These are phyloP conservation scores for Leccinum broughii DNA, from an alignment of 768 basidiomycete species.

Conservation along the genomic window DNA sequence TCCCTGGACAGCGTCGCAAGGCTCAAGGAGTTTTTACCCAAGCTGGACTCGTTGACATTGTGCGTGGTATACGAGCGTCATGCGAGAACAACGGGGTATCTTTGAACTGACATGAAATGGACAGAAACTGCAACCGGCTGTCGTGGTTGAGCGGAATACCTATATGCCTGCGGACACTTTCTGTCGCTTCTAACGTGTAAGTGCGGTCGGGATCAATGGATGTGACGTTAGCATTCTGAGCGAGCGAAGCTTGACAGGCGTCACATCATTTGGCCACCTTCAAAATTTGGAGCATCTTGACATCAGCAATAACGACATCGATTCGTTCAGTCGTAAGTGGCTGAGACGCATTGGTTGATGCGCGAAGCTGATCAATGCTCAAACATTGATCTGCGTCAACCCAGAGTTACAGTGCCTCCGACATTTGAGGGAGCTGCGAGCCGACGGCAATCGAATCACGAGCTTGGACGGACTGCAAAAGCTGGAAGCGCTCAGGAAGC, in stretches of 20 bases:
- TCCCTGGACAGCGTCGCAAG: slow-evolving; percentile 64
- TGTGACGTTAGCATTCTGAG: slow-evolving; percentile 18
- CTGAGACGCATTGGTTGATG: background rate
- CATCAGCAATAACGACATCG: slow-evolving; percentile 86
- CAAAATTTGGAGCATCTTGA: slow-evolving; percentile 85
- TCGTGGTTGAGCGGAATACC: slow-evolving; percentile 83
- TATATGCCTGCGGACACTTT: slow-evolving; percentile 68
- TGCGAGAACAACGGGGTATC: slow-evolving; percentile 1
- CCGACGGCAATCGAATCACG: slow-evolving; percentile 82
- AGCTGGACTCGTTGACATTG: slow-evolving; percentile 73
- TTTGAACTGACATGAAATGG: slow-evolving; percentile 18
- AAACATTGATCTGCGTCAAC: slow-evolving; percentile 14
- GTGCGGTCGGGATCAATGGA: slow-evolving; percentile 12
- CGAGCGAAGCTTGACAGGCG: slow-evolving; percentile 65
- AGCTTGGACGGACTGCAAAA: slow-evolving; percentile 74
- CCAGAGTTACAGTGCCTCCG: slow-evolving; percentile 82
- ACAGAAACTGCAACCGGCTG: slow-evolving; percentile 71
- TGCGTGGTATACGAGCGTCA: slow-evolving; percentile 42
- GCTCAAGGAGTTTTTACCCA: slow-evolving; percentile 88
- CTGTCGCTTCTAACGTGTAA: slow-evolving; percentile 74
- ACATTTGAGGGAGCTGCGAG: slow-evolving; percentile 84
- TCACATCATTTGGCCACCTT: slow-evolving; percentile 89
- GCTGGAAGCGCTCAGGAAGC: slow-evolving; percentile 80
- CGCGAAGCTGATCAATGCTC: background rate
- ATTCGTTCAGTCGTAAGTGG: slow-evolving; percentile 80